phyloP scores from a whole-genome alignment of 140 eudicot species.

The Cichorium intybus region DNA sequence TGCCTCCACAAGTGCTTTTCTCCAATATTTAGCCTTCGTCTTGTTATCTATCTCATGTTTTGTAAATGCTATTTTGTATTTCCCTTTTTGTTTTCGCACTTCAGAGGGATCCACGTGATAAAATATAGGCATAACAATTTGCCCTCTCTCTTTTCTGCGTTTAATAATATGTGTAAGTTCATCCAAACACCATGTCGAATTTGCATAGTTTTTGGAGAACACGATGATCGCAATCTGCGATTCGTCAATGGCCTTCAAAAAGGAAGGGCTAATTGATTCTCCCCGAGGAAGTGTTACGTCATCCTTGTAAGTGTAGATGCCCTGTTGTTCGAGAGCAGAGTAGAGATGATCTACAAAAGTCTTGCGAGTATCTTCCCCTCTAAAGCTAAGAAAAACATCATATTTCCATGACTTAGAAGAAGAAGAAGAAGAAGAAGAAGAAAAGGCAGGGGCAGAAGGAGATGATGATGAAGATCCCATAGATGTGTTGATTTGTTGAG shows the following conservation, averaged over 20 bases:
- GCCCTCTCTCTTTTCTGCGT: background rate
- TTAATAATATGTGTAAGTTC: background rate
- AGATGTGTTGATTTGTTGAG: too few relatives aligned
- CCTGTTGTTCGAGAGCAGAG: background rate
- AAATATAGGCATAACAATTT: background rate
- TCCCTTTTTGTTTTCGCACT: background rate
- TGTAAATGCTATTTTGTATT: background rate
- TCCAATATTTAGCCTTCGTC: background rate
- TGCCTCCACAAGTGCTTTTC: background rate
- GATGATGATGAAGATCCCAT: background rate
- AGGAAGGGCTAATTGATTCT: background rate
- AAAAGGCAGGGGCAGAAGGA: background rate
- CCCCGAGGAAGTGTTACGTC: background rate
- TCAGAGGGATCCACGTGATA: background rate
- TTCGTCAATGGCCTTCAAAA: background rate
- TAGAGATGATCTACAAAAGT: background rate
- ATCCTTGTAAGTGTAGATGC: constrained; percentile 1
- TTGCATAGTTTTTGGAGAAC: constrained; percentile 13
- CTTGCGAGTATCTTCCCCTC: background rate
- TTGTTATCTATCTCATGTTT: background rate
- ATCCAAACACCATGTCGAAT: background rate
- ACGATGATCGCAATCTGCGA: constrained; percentile 16
- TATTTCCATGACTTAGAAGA: background rate
- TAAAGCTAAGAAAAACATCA: background rate
- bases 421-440: background rate